Percentiles rank a stretch among this genome's conserved stretches.
Conservation (phyloP, 2,329 filamentous ascomycete species). For the Pestalotiopsis sp. region DNA sequence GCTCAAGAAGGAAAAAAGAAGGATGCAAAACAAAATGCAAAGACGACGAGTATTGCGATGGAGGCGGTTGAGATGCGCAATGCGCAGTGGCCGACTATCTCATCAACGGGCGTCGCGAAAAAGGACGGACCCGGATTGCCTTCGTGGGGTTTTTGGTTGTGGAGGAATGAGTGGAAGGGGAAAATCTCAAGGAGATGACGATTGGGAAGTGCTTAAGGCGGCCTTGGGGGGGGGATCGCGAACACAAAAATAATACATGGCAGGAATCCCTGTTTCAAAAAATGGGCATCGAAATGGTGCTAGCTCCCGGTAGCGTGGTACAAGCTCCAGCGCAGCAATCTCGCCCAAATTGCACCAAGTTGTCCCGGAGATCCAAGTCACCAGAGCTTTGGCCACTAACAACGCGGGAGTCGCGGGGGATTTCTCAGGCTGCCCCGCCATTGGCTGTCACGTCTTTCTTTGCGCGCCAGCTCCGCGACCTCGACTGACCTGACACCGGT, state of each 20-base stretch:
- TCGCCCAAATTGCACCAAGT: background rate
- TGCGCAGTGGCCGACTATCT: slow-evolving; percentile 2
- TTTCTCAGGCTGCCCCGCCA: background rate
- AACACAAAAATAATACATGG: background rate
- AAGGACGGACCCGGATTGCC: background rate
- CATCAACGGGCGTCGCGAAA: slow-evolving; percentile 3
- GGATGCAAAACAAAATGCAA: background rate
- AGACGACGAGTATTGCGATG: background rate
- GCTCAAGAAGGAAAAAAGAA: background rate
- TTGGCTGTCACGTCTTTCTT: slow-evolving; percentile 1
- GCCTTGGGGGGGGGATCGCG: background rate
- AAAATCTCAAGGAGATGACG: slow-evolving; percentile 8
- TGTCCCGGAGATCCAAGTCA: background rate
- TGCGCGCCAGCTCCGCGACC: background rate
- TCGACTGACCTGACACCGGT: background rate
- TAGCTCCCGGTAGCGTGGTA: background rate
- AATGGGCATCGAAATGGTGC: background rate
- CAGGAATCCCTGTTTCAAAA: slow-evolving; percentile 6
- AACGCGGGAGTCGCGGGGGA: background rate
- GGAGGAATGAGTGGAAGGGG: slow-evolving; percentile 11
- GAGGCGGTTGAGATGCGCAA: slow-evolving; percentile 1
- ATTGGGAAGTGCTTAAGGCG: background rate
- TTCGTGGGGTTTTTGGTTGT: slow-evolving; percentile 11
- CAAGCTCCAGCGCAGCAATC: background rate
- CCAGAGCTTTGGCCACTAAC: background rate